Percentiles rank a stretch among this genome's conserved stretches.
Evolutionary conservation across 192 early-diverging fungal species (phyloP).

Genomic region (Pilaira anomala): DNA sequence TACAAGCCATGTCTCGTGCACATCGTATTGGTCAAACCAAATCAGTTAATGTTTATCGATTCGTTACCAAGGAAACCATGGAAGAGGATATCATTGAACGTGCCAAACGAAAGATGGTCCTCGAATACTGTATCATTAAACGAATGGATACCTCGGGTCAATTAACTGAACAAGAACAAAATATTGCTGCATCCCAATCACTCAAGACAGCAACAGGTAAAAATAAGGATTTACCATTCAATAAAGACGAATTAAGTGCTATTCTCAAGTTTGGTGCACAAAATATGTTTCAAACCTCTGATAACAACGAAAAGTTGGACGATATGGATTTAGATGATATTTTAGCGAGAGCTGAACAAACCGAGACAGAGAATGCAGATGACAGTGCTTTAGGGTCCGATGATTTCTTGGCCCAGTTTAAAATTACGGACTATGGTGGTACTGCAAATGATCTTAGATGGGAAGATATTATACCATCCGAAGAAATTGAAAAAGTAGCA

Average conservation of each 20-base stretch:
- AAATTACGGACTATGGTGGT: constrained; percentile 82
- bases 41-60: constrained; percentile 94
- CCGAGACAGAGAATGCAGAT: constrained; percentile 69
- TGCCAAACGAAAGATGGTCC: constrained; percentile 98
- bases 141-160: constrained; percentile 65
- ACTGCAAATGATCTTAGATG: constrained; percentile 70
- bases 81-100: constrained; percentile 99
- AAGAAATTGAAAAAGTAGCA: constrained; percentile 66
- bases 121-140: constrained; percentile 99
- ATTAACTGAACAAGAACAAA: constrained; percentile 25
- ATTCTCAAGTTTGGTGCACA: constrained; percentile 99
- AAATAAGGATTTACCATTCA: constrained; percentile 50
- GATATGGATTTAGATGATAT: constrained; percentile 98
- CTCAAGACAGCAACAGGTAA: constrained; percentile 36
- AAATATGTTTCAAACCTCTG: constrained; percentile 87
- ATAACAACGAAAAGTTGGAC: constrained; percentile 72
- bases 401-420: constrained; percentile 94
- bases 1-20: constrained; percentile 97
- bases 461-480: constrained; percentile 95
- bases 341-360: constrained; percentile 90
- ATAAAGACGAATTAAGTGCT: constrained; percentile 85
- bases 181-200: constrained; percentile 18
- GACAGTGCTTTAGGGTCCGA: constrained; percentile 63
- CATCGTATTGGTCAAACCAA: constrained; percentile 99
- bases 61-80: constrained; percentile 95